Conservation (phyloP, 148 eudicot genomes). For the Chenopodium quinoa region DNA sequence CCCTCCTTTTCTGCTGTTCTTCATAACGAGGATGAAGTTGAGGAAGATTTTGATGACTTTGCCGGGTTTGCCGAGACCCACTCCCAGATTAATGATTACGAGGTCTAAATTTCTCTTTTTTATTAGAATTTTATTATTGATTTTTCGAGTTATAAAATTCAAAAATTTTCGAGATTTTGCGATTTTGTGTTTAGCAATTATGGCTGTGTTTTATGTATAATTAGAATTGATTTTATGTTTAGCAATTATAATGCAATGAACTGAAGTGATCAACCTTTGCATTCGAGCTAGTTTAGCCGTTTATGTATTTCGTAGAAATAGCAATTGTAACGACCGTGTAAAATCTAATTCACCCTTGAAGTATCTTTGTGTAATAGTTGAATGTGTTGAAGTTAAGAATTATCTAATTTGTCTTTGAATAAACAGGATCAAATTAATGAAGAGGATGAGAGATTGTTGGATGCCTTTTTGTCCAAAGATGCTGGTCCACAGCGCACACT, state of each 20-base stretch:
- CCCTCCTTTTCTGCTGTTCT: conserved; percentile 27
- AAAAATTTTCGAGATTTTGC: too few relatives aligned
- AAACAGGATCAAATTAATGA: conserved; percentile 62
- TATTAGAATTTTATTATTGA: too few relatives aligned
- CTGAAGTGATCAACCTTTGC: too few relatives aligned
- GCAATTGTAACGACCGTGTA: too few relatives aligned
- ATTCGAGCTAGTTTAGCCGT: too few relatives aligned
- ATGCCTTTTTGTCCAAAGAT: conserved; percentile 66
- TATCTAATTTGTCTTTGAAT: background rate
- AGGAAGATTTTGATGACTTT: conserved; percentile 59
- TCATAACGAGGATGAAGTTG: conserved; percentile 23
- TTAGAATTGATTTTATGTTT: too few relatives aligned
- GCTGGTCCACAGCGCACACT: conserved; percentile 62
- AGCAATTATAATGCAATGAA: too few relatives aligned
- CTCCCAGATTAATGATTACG: conserved; percentile 51
- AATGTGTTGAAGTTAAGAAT: background rate
- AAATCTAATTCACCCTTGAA: background rate
- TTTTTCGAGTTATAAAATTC: too few relatives aligned
- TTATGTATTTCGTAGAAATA: too few relatives aligned
- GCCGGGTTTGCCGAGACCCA: conserved; percentile 52
- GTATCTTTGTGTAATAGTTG: background rate
- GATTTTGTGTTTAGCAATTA: too few relatives aligned
- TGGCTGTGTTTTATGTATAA: too few relatives aligned
- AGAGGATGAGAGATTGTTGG: conserved; percentile 78
- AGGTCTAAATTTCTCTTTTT: conserved; percentile 38